Conservation (phyloP, 306 rosid genomes). For the Castanopsis chinensis region DNA sequence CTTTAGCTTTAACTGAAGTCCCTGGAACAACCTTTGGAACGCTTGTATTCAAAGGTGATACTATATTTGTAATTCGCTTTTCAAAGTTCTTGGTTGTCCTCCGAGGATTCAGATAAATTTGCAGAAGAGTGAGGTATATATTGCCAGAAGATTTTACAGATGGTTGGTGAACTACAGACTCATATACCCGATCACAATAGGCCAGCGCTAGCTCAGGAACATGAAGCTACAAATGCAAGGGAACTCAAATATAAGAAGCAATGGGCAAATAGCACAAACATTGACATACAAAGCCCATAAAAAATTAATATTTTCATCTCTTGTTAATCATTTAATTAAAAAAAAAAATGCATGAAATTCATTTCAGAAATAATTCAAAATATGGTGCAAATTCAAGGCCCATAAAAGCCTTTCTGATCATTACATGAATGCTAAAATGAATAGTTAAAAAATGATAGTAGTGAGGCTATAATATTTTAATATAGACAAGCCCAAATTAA, state of each 20-base stretch:
- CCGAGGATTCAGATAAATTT: slow-evolving; percentile 86
- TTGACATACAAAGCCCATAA: background rate
- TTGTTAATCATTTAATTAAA: background rate
- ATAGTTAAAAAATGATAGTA: background rate
- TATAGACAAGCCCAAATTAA: background rate
- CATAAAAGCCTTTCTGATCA: background rate
- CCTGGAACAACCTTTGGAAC: slow-evolving; percentile 52
- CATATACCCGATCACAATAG: slow-evolving; percentile 87
- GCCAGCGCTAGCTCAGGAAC: slow-evolving; percentile 87
- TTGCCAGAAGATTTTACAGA: slow-evolving; percentile 67
- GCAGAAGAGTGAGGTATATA: slow-evolving; percentile 83
- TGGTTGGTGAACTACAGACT: slow-evolving; percentile 50
- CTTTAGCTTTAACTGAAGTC: slow-evolving; percentile 49
- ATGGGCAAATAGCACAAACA: slow-evolving; percentile 1
- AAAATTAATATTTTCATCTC: background rate
- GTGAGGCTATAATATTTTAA: background rate
- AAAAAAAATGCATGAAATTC: background rate
- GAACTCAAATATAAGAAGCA: slow-evolving; percentile 8
- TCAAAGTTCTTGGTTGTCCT: slow-evolving; percentile 76
- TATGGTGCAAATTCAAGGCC: background rate
- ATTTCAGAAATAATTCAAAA: background rate
- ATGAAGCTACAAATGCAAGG: slow-evolving; percentile 62
- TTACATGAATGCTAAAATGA: background rate
- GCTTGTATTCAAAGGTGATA: slow-evolving; percentile 52
- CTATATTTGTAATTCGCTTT: slow-evolving; percentile 67